These are phyloP conservation scores for Candida tammaniensis DNA, from an alignment of 805 yeast genomes.

Conservation along the genomic window DNA sequence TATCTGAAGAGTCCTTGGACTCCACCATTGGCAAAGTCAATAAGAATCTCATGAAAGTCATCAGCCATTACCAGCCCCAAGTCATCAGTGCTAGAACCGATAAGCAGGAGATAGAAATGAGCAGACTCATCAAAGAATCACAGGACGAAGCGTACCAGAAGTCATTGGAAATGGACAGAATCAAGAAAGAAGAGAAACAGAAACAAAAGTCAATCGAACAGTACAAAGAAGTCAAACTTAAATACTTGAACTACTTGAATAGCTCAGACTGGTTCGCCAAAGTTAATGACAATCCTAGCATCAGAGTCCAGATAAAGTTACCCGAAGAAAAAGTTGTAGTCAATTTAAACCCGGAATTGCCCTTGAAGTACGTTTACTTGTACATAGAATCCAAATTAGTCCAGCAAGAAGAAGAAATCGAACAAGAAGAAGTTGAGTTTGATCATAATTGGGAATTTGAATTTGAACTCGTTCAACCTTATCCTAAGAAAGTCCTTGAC, in stretches of 20 bases:
- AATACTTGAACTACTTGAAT: constrained; percentile 10
- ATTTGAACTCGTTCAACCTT: constrained; percentile 41
- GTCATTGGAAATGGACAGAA: constrained; percentile 48
- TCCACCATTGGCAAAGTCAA: constrained; percentile 23
- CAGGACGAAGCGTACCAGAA: constrained; percentile 43
- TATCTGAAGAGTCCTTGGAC: constrained; percentile 5
- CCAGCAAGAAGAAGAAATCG: constrained; percentile 16
- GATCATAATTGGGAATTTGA: constrained; percentile 24
- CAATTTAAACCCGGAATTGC: constrained; percentile 36
- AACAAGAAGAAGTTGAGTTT: constrained; percentile 13
- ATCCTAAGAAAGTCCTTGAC: constrained; percentile 33
- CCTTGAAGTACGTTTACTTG: constrained; percentile 47
- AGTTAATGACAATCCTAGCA: constrained; percentile 13
- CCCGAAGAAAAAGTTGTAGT: constrained; percentile 48
- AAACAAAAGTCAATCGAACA: constrained; percentile 14
- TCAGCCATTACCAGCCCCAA: constrained; percentile 36
- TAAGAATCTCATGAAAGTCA: constrained; percentile 21
- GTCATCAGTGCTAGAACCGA: constrained; percentile 35
- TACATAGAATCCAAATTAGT: constrained; percentile 44
- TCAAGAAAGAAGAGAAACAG: constrained; percentile 46
- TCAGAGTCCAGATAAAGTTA: constrained; percentile 50
- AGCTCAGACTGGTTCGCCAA: constrained; percentile 8
- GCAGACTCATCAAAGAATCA: constrained; percentile 36
- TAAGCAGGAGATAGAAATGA: constrained; percentile 38
- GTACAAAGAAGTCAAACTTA: constrained; percentile 6